Percentiles rank a stretch among this genome's conserved stretches.
Conservation (phyloP, 306 rosid species). For the Lathyrus tuberosus region DNA sequence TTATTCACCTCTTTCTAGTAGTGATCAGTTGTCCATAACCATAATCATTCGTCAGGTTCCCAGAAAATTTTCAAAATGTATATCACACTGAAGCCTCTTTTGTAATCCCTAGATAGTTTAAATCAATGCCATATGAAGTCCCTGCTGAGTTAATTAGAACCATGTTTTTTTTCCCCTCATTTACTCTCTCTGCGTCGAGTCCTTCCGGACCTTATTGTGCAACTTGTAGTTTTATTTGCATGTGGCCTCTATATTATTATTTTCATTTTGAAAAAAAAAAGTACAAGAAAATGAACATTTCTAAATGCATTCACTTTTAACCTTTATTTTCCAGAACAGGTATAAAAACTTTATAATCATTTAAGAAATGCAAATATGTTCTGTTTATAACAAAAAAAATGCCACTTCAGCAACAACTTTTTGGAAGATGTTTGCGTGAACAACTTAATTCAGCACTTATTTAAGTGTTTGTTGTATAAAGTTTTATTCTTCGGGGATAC, state of each 20-base stretch:
- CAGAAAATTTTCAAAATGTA: conserved; percentile 47
- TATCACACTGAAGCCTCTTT: conserved; percentile 31
- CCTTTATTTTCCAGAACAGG: background rate
- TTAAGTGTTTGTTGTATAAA: too few species aligned
- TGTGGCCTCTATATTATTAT: background rate
- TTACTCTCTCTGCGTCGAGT: conserved; percentile 4
- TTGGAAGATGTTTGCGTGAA: too few species aligned
- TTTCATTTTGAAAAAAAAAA: background rate
- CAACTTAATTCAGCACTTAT: too few species aligned
- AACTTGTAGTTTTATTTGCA: conserved; percentile 28
- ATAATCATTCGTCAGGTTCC: conserved; percentile 45
- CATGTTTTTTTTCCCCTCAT: conserved; percentile 18
- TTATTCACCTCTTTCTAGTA: conserved; percentile 39
- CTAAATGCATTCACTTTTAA: background rate
- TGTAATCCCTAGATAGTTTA: conserved; percentile 46
- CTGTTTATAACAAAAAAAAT: background rate
- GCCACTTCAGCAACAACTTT: too few species aligned
- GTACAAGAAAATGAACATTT: background rate
- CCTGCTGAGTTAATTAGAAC: conserved; percentile 29
- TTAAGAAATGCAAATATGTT: background rate
- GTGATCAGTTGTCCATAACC: conserved; percentile 38
- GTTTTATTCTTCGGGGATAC: too few species aligned
- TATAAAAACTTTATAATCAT: background rate
- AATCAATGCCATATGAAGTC: conserved; percentile 39
- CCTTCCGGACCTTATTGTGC: conserved; percentile 10